Evolutionary conservation across 306 rosid genomes (phyloP).

Genomic region (Fagus sylvatica): DNA sequence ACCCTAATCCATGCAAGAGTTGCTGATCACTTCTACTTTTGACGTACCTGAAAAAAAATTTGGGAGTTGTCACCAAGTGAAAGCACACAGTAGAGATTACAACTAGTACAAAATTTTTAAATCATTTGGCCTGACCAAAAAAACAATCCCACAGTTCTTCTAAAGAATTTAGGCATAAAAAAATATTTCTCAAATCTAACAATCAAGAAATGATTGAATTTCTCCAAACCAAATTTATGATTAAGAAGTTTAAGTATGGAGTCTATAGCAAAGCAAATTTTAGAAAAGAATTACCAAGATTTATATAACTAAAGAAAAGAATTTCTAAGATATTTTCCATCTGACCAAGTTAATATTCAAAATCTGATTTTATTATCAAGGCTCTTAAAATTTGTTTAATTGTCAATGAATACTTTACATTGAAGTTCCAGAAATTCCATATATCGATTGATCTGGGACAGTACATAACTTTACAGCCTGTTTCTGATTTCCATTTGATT

Average conservation of each 20-base stretch:
- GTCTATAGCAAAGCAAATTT: not conserved
- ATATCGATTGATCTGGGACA: not conserved
- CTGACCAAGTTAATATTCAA: not conserved
- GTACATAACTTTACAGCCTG: not conserved
- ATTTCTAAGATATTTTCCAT: not conserved
- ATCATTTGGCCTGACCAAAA: not conserved
- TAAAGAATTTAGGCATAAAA: not conserved
- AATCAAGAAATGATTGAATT: not conserved
- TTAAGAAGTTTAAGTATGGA: not conserved
- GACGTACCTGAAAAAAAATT: constrained; percentile 68
- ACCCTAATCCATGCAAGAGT: constrained; percentile 71
- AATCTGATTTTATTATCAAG: not conserved
- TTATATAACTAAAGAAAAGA: not conserved
- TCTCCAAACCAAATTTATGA: not conserved
- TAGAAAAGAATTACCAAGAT: not conserved
- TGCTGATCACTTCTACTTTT: constrained; percentile 83
- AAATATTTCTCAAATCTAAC: not conserved
- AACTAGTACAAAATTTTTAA: not conserved
- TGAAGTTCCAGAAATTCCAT: not conserved
- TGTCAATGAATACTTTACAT: not conserved
- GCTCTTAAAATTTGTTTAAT: not conserved
- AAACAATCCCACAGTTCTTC: not conserved
- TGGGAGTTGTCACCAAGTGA: constrained; percentile 23
- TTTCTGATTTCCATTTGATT: not conserved
- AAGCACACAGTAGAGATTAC: constrained; percentile 17